Evolutionary conservation across 306 rosid genomes (phyloP), one percentile per base, ranked within the genome.

Genomic region (Dryas drummondii): DNA sequence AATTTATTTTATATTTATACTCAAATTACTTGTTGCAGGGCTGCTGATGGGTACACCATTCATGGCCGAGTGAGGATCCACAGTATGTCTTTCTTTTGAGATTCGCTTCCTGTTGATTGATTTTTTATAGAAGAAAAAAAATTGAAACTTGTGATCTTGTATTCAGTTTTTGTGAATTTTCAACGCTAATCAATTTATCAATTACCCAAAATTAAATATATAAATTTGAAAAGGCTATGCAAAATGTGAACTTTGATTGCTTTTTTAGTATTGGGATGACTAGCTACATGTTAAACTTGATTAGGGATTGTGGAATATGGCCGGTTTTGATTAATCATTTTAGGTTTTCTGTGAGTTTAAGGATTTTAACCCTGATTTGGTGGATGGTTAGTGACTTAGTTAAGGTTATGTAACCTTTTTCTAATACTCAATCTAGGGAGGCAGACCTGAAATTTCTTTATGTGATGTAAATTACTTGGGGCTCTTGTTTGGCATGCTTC

Each of bases 11-110:
- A 53, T 40, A 10, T 53, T 59, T 47, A 64, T 47, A 50, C 44
- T 77, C n/a, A 47, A 26, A 44, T 73, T 46, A 19, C 40, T 41
- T 62, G 79, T 37, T 55, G 32, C 84, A 92, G 97, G 79, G 88
- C 88, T 50, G 44, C 84, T 48, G 99, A 96, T 56, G 98, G 99
- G 7, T 86, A 78, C 89, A 78, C 92, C 15, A 91, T 96, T 66
- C 86, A 81, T 68, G 98, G 99, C 76, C 97, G 96, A 65, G 98
- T 91, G 70, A 96, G 78, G 91, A 90, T 96, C 76, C 91, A 86
- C 1, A 65, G 99, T 96, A 88, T 27, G 96, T 74, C 65, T 72
- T 63, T 77, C 59, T 42, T 44, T 60, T 75, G 27, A 52, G 65
- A 22, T 66, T 52, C 5, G 41, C 55, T 41, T 64, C 4, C 17